Evolutionary conservation across 1,139 yeast species (phyloP).

Genomic region (Nakaseomyces sp.): DNA sequence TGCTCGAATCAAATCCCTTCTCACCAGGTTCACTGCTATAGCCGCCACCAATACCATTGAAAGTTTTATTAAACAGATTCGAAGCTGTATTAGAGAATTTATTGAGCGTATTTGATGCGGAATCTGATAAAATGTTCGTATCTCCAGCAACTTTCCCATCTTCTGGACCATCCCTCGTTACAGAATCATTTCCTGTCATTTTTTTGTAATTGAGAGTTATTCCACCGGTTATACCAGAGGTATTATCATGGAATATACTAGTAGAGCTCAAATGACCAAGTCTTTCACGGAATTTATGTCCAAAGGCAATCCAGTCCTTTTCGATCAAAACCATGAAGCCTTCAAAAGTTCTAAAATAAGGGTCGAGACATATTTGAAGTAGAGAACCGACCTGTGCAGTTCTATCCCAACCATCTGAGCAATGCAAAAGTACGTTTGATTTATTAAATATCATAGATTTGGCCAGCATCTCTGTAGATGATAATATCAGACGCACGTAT

Average conservation of each 20-base stretch:
- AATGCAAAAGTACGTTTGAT: slow-evolving; percentile 79
- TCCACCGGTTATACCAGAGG: slow-evolving; percentile 15
- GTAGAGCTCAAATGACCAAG: slow-evolving; percentile 58
- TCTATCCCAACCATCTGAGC: slow-evolving; percentile 98
- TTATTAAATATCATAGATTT: slow-evolving; percentile 74
- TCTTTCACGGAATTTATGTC: slow-evolving; percentile 80
- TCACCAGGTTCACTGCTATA: neutral
- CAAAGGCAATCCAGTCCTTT: slow-evolving; percentile 93
- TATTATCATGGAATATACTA: slow-evolving; percentile 33
- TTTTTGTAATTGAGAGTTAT: slow-evolving; percentile 1
- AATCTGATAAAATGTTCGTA: neutral
- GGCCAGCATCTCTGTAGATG: slow-evolving; percentile 69
- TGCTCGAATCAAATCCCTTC: neutral
- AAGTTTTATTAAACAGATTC: neutral
- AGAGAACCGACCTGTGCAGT: slow-evolving; percentile 84
- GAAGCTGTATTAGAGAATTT: slow-evolving; percentile 2
- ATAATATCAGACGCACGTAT: slow-evolving; percentile 57
- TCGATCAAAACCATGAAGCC: slow-evolving; percentile 83
- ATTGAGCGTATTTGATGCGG: neutral
- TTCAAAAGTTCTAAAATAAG: slow-evolving; percentile 74
- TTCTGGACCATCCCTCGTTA: neutral
- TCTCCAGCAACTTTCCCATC: neutral
- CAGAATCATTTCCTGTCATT: neutral
- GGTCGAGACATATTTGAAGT: slow-evolving; percentile 82
- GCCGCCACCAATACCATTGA: neutral